Conservation (phyloP, 306 rosid species). For the Trichosanthes truncata region DNA sequence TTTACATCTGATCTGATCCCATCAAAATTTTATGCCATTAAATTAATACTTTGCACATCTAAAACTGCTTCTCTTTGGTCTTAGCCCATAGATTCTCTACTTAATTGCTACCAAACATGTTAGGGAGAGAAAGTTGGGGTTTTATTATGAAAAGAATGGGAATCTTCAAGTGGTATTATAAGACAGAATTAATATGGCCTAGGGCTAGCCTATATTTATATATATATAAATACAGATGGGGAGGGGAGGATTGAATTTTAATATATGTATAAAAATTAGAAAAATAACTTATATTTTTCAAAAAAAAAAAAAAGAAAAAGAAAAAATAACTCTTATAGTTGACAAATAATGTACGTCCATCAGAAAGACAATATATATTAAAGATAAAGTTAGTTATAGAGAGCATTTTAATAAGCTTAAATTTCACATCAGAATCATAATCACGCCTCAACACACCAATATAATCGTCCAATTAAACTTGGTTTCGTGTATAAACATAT, state of each 20-base stretch:
- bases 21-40: neutral
- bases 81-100: neutral
- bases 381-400: neutral
- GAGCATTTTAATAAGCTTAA: neutral
- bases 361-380: neutral
- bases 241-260: neutral
- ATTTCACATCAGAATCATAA: neutral
- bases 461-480: neutral
- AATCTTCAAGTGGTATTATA: conserved; percentile 2
- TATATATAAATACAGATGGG: neutral
- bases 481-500: neutral
- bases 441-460: neutral
- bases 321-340: neutral
- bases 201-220: neutral
- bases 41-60: neutral
- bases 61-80: neutral
- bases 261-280: neutral
- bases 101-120: neutral
- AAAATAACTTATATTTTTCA: neutral
- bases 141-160: neutral
- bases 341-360: neutral
- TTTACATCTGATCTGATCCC: neutral
- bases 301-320: no score
- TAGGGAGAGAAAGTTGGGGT: neutral
- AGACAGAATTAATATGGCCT: neutral